Percentiles rank a stretch among this genome's conserved stretches.
Conservation (phyloP, 257 asterid genomes). For the Ilex asprella region DNA sequence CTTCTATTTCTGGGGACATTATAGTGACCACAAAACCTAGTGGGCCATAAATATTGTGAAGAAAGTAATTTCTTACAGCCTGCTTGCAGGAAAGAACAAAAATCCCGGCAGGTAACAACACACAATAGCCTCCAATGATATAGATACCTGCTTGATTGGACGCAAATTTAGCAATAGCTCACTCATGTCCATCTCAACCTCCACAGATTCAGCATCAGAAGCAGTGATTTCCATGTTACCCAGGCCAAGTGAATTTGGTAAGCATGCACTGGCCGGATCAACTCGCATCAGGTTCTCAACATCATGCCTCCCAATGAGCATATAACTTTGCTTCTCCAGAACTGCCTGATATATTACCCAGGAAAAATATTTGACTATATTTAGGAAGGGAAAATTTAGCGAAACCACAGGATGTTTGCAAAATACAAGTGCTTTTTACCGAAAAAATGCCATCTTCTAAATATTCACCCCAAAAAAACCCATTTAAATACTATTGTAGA, state of each 20-base stretch:
- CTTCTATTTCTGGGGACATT: too few relatives aligned
- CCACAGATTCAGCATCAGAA: constrained; percentile 47
- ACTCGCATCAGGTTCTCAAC: constrained; percentile 79
- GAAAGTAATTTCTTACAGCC: too few relatives aligned
- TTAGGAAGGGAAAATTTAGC: neutral
- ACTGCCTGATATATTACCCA: constrained; percentile 74
- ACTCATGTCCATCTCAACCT: constrained; percentile 69
- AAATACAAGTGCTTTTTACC: neutral
- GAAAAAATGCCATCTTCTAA: too few relatives aligned
- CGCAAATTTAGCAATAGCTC: constrained; percentile 65
- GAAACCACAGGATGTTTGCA: too few relatives aligned
- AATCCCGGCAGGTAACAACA: constrained; percentile 1
- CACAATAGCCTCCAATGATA: constrained; percentile 13
- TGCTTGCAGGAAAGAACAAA: too few relatives aligned
- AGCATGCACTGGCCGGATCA: constrained; percentile 81
- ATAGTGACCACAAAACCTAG: too few relatives aligned
- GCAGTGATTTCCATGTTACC: constrained; percentile 32
- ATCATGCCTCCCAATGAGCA: constrained; percentile 98
- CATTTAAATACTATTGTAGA: neutral
- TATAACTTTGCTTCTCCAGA: constrained; percentile 98
- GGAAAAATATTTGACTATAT: constrained; percentile 8
- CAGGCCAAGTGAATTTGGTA: constrained; percentile 56
- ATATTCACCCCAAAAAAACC: neutral
- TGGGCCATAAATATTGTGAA: too few relatives aligned
- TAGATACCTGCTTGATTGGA: constrained; percentile 88